Evolutionary conservation across 176 grass and related monocot species (phyloP).

Genomic region (Aegilops bicornis): DNA sequence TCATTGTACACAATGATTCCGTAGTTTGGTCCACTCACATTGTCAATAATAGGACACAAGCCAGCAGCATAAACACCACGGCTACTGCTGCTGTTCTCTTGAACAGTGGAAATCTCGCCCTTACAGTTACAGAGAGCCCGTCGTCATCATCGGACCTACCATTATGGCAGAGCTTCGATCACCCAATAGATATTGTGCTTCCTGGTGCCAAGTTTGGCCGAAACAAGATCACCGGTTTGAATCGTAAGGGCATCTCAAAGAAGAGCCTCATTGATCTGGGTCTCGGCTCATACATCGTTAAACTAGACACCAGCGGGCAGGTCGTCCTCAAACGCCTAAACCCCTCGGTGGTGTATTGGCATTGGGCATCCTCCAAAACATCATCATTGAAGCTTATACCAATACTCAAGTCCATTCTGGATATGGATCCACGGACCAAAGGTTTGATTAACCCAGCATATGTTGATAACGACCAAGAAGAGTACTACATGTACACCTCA

Average conservation of each 20-base stretch:
- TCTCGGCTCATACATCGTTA: neutral
- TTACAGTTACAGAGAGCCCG: neutral
- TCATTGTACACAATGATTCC: neutral
- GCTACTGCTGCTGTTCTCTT: neutral
- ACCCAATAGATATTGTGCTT: neutral
- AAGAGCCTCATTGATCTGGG: neutral
- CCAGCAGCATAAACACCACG: neutral
- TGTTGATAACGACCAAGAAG: neutral
- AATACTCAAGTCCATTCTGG: neutral
- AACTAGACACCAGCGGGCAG: neutral
- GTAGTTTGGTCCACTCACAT: neutral
- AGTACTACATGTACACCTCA: neutral
- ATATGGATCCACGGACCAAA: neutral
- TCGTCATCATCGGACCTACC: neutral
- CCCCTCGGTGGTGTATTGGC: neutral
- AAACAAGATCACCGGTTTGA: neutral
- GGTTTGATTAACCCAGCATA: neutral
- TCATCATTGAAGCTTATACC: neutral
- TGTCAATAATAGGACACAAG: neutral
- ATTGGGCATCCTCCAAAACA: neutral
- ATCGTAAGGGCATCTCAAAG: neutral
- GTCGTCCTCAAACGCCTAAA: neutral
- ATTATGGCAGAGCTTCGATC: neutral
- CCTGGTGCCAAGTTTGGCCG: neutral
- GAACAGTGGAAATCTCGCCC: neutral